Evolutionary conservation across 805 yeast species (phyloP), one percentile per base, ranked within the genome.

Genomic region (Candida xyloterini): DNA sequence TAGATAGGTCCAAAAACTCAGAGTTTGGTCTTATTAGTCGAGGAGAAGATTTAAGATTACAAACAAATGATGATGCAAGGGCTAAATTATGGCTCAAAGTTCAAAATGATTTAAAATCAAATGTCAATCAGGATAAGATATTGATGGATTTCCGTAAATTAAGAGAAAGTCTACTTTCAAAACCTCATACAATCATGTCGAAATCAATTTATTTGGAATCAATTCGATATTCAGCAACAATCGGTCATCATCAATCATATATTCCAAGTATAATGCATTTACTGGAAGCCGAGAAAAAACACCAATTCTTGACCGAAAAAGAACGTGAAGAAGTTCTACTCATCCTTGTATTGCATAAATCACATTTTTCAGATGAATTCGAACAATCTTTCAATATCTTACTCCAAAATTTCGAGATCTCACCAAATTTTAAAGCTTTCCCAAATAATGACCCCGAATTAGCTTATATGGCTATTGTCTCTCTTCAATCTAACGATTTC

Each of bases 21-120:
- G 69, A 63, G 6, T 76, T 68, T 45, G 84, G 86, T 0, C 62
- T 77, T 35, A 57, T 79, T 7, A 81, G 86, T 46, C 62, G 87
- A 41, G 85, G 86, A 1, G 80, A 74, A 30, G 79, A 73, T 40
- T 55, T 53, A 36, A 54, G 73, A 27, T 62, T 81, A 29, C 79
- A 72, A 49, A 51, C 59, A 4, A 71, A 73, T 49, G 64, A 63
- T 3, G 35, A 40, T 4, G 74, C 70, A 8, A 61, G 85, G 48
- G 52, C 48, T 5, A 56, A 55, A 21, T 68, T 66, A 36, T 74
- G 73, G 49, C 48, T 56, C 2, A 47, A 57, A 26, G 69, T 79
- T 3, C 53, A 67, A 21, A 31, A 39, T 10, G 55, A 63, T 14
- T 28, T 52, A 22, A 18, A 48, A 31, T 23, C 27, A 26, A 22